Evolutionary conservation across 495 filamentous ascomycete species (phyloP).

Genomic region (Hypoxylon rickii): DNA sequence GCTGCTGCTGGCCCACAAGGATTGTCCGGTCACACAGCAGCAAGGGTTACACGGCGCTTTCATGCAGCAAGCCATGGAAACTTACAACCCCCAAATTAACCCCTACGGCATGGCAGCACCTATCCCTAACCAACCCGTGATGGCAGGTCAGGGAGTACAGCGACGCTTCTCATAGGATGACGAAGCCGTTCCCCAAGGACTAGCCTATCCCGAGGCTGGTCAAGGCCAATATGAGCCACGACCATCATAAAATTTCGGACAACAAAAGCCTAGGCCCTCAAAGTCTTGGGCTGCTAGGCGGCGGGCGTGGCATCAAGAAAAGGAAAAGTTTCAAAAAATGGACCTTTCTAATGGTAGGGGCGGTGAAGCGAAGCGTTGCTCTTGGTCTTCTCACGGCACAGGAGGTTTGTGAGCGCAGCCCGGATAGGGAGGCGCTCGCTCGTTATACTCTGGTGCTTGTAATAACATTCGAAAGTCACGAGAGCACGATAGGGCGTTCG

Average conservation of each 20-base stretch:
- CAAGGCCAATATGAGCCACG: constrained; percentile 2
- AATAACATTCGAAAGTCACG: constrained; percentile 41
- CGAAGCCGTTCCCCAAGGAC: constrained; percentile 11
- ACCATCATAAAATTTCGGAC: constrained; percentile 3
- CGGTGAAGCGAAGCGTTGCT: constrained; percentile 16
- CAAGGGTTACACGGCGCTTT: constrained; percentile 76
- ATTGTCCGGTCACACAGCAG: constrained; percentile 88
- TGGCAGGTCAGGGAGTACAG: constrained; percentile 58
- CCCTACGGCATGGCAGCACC: constrained; percentile 70
- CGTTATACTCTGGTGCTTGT: constrained; percentile 37
- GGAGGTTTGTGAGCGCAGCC: constrained; percentile 13
- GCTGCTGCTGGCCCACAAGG: constrained; percentile 90
- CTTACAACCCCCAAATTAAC: constrained; percentile 64
- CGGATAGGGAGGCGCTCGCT: constrained; percentile 3
- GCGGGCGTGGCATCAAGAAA: constrained; percentile 1
- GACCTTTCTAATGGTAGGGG: constrained; percentile 18
- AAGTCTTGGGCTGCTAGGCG: neutral
- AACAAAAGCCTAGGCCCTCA: constrained; percentile 1
- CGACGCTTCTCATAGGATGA: constrained; percentile 55
- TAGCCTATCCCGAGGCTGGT: constrained; percentile 12
- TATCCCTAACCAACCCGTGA: constrained; percentile 58
- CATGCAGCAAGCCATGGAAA: constrained; percentile 60
- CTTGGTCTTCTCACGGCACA: constrained; percentile 26
- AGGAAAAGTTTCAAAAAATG: neutral
- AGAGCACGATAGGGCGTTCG: constrained; percentile 39